Conservation (phyloP, 2,329 filamentous ascomycete species). For the Sporothrix phasma region DNA sequence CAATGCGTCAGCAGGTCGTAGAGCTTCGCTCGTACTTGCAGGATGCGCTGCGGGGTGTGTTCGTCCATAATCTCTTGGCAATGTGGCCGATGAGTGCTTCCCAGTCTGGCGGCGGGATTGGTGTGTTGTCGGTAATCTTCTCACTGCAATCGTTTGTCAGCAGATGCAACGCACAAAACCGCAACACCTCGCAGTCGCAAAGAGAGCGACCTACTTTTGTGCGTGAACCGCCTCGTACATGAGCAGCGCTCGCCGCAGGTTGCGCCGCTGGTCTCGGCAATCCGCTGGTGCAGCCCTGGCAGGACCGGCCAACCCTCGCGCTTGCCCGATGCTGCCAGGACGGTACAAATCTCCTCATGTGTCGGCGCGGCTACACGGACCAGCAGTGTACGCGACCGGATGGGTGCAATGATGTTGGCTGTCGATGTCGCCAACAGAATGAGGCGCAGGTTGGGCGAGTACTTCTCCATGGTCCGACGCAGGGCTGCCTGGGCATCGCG, state of each 20-base stretch:
- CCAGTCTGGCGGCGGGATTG: slow-evolving; percentile 93
- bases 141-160: slow-evolving; percentile 49
- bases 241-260: slow-evolving; percentile 77
- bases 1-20: slow-evolving; percentile 96
- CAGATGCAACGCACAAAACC: background rate
- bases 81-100: slow-evolving; percentile 83
- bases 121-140: slow-evolving; percentile 75
- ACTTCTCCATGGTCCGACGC: slow-evolving; percentile 97
- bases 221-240: slow-evolving; percentile 98
- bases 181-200: background rate
- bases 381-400: slow-evolving; percentile 80
- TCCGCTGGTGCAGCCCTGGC: slow-evolving; percentile 66
- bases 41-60: slow-evolving; percentile 77
- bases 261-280: slow-evolving; percentile 83
- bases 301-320: slow-evolving; percentile 77
- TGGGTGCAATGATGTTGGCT: slow-evolving; percentile 98
- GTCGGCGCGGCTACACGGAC: slow-evolving; percentile 86
- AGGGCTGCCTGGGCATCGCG: slow-evolving; percentile 92
- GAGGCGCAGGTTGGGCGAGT: slow-evolving; percentile 84
- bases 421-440: slow-evolving; percentile 94
- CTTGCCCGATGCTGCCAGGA: slow-evolving; percentile 59
- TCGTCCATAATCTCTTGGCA: slow-evolving; percentile 91
- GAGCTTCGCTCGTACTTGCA: slow-evolving; percentile 84
- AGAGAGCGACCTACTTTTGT: slow-evolving; percentile 68
- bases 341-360: slow-evolving; percentile 72